Conservation (phyloP, 2,329 filamentous ascomycete genomes). For the Alternaria angustiovoidea region DNA sequence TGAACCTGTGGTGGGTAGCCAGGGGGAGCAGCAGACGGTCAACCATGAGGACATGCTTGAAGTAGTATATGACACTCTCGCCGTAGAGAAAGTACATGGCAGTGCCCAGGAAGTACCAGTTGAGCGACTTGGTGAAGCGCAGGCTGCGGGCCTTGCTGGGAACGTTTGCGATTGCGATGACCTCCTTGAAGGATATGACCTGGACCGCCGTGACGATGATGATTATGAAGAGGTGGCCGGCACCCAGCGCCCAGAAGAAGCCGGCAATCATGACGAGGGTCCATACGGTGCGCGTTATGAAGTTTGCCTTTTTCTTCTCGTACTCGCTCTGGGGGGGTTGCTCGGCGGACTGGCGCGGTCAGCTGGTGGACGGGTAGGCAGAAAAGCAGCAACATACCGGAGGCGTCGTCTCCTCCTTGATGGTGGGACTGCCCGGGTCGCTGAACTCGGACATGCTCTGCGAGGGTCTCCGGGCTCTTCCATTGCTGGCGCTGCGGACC, state of each 20-base stretch:
- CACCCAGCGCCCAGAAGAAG: constrained; percentile 93
- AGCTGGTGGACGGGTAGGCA: constrained; percentile 20
- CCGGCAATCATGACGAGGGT: constrained; percentile 94
- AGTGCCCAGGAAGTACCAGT: constrained; percentile 99
- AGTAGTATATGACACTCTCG: constrained; percentile 99
- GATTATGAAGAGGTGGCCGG: constrained; percentile 97
- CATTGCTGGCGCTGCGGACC: constrained; percentile 55
- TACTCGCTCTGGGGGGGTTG: constrained; percentile 70
- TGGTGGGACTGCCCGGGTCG: constrained; percentile 62
- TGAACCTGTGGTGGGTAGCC: constrained; percentile 97
- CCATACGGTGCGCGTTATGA: constrained; percentile 97
- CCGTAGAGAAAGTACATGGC: constrained; percentile 99
- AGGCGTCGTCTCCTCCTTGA: constrained; percentile 48
- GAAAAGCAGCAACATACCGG: constrained; percentile 14
- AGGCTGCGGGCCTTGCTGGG: constrained; percentile 90
- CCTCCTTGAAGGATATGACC: constrained; percentile 98
- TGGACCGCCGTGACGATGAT: constrained; percentile 91
- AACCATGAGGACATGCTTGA: constrained; percentile 97
- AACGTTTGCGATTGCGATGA: constrained; percentile 96
- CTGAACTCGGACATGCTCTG: constrained; percentile 76
- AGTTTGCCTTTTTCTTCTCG: constrained; percentile 98
- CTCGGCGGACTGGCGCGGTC: constrained; percentile 46
- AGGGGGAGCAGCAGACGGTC: constrained; percentile 92
- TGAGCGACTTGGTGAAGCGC: constrained; percentile 92
- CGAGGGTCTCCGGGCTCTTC: constrained; percentile 66